Base-by-base conservation (phyloP, 768 basidiomycete genomes). In the Termitomyces sp. region DNA sequence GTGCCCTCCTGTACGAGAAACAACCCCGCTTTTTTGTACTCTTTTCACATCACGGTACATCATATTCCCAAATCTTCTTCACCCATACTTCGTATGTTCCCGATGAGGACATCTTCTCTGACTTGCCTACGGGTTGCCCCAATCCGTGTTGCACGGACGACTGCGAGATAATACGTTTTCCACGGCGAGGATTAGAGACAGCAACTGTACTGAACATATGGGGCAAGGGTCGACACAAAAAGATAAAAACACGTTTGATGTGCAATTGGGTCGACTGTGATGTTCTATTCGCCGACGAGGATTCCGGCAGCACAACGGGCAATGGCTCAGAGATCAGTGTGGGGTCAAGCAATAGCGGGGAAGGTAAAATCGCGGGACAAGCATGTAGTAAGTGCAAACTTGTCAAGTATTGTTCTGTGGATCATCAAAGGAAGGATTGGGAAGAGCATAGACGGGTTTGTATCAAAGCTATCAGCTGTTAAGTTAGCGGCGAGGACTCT, bases 231-330 rank as follows among this genome's bases (percentile, higher is more conserved):
- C 76, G 72, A 61, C 76, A 78, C 49, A 81, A 74, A 63, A 77
- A 76, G 51, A 70, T 85, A 12, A 81, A 77, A 61, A 65, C 76
- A 32, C 77, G 74, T 60, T 82, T 86, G 68, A 88, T 90, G 86
- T 90, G 88, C 70, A 90, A 90, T 64, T 90, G 88, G 88, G 85
- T 89, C 54, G 87, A 88, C 63, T 90, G 88, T 65, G 75, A 81
- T 59, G 75, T 83, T 34, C 76, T 76, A 58, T 90, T 90, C 64
- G 72, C 74, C 53, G 82, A 81, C 48, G 78, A 79, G 54, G 62
- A 36, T 3, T 61, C 63, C 24, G 55, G 24, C 36, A 61, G 52
- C 56, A 65, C 68, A 39, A 65, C 66, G 3, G 73, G 71, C 44
- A 75, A 75, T 59, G 74, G 73, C 27, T 78, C 77, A 37, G 76